Conservation (phyloP, 768 basidiomycete genomes). For the Tubosaeta sp. region DNA sequence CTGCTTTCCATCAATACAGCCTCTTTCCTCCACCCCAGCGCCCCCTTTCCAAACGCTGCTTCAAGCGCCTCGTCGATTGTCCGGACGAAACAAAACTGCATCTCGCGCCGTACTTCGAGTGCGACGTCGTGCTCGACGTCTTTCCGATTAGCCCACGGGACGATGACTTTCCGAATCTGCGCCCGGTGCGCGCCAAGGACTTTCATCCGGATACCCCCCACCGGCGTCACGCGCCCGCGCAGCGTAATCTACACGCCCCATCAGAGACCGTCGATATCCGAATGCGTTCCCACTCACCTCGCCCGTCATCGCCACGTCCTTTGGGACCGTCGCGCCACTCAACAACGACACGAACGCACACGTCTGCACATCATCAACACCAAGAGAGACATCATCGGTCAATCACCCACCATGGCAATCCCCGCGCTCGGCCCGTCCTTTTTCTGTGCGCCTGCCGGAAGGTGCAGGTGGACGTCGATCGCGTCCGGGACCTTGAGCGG, state of each 20-base stretch:
- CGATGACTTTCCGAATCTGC: constrained; percentile 74
- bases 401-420: constrained; percentile 66
- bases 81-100: constrained; percentile 79
- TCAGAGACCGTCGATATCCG: not conserved
- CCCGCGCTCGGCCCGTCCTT: constrained; percentile 94
- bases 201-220: constrained; percentile 92
- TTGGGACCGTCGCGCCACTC: constrained; percentile 68
- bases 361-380: constrained; percentile 38
- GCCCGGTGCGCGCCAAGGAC: constrained; percentile 88
- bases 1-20: constrained; percentile 51
- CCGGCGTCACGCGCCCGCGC: constrained; percentile 74
- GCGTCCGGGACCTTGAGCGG: constrained; percentile 68
- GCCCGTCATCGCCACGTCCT: constrained; percentile 83
- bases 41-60: constrained; percentile 74
- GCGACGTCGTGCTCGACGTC: constrained; percentile 87
- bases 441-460: constrained; percentile 87
- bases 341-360: constrained; percentile 86
- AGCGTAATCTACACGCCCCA: constrained; percentile 59
- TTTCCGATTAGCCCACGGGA: constrained; percentile 81
- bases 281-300: constrained; percentile 46
- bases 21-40: constrained; percentile 59
- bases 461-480: constrained; percentile 83
- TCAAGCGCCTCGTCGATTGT: constrained; percentile 78
- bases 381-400: not conserved
- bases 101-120: constrained; percentile 62